Conservation (phyloP, 306 rosid genomes). For the Cucumis sativus region DNA sequence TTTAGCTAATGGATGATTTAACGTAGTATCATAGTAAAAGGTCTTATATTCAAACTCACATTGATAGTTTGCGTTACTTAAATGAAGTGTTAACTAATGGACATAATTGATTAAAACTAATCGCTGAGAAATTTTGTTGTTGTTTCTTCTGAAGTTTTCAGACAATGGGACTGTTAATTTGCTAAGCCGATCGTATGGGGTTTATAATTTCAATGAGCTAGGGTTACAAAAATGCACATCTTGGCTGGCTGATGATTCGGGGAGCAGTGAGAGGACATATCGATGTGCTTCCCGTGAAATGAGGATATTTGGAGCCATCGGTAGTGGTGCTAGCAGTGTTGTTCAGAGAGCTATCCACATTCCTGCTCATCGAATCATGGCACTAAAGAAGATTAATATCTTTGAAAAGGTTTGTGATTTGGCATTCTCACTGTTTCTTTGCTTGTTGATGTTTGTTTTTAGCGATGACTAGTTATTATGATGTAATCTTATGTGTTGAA, state of each 20-base stretch:
- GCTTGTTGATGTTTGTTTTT: not conserved
- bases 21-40: not conserved
- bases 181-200: conserved; percentile 81
- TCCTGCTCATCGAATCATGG: conserved; percentile 72
- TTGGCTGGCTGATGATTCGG: conserved; percentile 27
- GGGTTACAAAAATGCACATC: conserved; percentile 87
- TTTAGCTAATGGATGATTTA: not conserved
- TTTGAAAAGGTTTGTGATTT: conserved; percentile 64
- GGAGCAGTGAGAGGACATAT: conserved; percentile 52
- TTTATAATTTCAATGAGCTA: conserved; percentile 80
- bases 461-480: not conserved
- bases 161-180: conserved; percentile 87
- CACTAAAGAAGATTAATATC: conserved; percentile 84
- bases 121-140: not conserved
- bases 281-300: conserved; percentile 72
- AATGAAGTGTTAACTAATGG: not conserved
- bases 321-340: conserved; percentile 93
- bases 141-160: conserved; percentile 40
- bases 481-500: not conserved
- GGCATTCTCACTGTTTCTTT: not conserved
- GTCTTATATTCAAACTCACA: not conserved
- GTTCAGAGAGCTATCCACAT: conserved; percentile 96
- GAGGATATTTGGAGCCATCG: conserved; percentile 90
- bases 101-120: not conserved
- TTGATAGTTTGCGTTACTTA: not conserved